A percentile compares a stretch with the other conserved stretches of the same genome.
These are phyloP conservation scores for Chalciporus piperatoides DNA, from an alignment of 1,284 basidiomycete species.

Conservation along the genomic window DNA sequence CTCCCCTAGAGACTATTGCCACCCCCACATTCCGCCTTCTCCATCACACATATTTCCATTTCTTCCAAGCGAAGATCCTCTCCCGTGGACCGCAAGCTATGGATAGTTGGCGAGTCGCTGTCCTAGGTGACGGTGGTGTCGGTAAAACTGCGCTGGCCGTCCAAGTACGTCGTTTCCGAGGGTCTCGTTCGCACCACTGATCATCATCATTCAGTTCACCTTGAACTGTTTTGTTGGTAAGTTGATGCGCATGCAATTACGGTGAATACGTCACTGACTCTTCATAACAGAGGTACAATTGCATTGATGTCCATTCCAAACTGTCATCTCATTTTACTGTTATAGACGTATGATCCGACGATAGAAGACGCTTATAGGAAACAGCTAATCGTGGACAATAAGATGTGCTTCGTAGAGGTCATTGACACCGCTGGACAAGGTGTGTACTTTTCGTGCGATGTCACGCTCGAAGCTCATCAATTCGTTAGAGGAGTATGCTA, in stretches of 20 bases:
- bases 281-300: slow-evolving; percentile 44
- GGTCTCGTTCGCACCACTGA: slow-evolving; percentile 12
- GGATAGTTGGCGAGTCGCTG: slow-evolving; percentile 91
- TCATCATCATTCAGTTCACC: slow-evolving; percentile 61
- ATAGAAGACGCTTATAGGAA: slow-evolving; percentile 96
- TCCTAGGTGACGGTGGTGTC: slow-evolving; percentile 96
- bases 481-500: slow-evolving; percentile 86
- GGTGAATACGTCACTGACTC: slow-evolving; percentile 19
- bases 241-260: slow-evolving; percentile 19
- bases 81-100: slow-evolving; percentile 44
- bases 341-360: slow-evolving; percentile 83
- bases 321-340: slow-evolving; percentile 13
- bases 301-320: slow-evolving; percentile 11
- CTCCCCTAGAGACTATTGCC: slow-evolving; percentile 13
- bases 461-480: slow-evolving; percentile 11
- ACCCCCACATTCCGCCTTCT: slow-evolving; percentile 12
- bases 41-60: slow-evolving; percentile 22
- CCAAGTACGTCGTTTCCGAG: slow-evolving; percentile 55
- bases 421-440: slow-evolving; percentile 95
- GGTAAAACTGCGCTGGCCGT: slow-evolving; percentile 97
- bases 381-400: slow-evolving; percentile 86
- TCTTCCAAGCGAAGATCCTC: slow-evolving; percentile 24
- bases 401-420: slow-evolving; percentile 90
- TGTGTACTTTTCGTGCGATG: slow-evolving; percentile 37
- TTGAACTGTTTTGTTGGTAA: slow-evolving; percentile 90